Evolutionary conservation across 805 yeast genomes (phyloP), one percentile per base, ranked within the genome.

Genomic region (Tetrapisispora arboricola): DNA sequence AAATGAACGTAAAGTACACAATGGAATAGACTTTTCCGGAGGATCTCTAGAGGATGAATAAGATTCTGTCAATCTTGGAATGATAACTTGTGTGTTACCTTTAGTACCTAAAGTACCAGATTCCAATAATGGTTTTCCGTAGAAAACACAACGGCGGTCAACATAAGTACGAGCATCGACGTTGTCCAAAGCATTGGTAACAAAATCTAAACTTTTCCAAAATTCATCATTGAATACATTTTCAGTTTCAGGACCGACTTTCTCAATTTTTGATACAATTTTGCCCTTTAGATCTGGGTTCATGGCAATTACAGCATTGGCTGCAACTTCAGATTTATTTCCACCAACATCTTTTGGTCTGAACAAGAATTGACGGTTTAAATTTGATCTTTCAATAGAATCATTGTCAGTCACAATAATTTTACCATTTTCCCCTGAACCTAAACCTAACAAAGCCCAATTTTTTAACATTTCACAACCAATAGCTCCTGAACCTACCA

Each of bases 381-480:
- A 75, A 62, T 92, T 92, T 11, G 96, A 86, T 63, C 86, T 86
- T 64, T 92, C 99, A 57, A 92, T 92, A 6, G 92, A 76, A 59
- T 92, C 98, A 59, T 80, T 92, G 64, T 90, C 98, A 20, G 98
- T 92, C 36, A 92, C 80, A 40, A 67, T 65, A 45, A 92, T 84
- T 53, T 76, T 73, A 54, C 98, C 98, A 3, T 82, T 63, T 30
- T 88, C 85, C 32, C 97, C 97, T 19, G 94, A 73, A 27, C 95
- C 97, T 40, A 92, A 67, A 34, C 98, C 98, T 76, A 88, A 73
- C 74, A 92, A 73, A 5, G 98, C 96, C 97, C 97, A 92, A 58
- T 86, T 88, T 66, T 92, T 92, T 55, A 92, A 71, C 88, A 92
- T 90, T 66, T 92, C 98, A 68, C 98, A 92, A 30, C 98, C 98